A percentile compares a stretch with the other conserved stretches of the same genome.
These are phyloP conservation scores for Auriscalpium microsporum DNA, from an alignment of 768 basidiomycete species.

Conservation along the genomic window DNA sequence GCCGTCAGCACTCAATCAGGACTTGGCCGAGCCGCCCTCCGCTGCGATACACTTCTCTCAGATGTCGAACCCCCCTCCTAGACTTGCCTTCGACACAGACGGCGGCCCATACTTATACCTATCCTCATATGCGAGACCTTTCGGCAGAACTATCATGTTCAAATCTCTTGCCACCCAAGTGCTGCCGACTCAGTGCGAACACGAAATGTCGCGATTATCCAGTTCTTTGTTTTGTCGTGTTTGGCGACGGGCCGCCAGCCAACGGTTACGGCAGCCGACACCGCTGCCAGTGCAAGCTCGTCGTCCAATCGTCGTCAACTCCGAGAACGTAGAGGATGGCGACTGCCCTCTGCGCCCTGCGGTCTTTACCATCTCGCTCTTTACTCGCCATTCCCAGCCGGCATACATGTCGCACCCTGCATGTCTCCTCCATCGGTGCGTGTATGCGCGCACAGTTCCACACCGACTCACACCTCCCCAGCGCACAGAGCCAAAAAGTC, in stretches of 20 bases:
- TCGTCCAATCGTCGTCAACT: not conserved
- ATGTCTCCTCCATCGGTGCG: not conserved
- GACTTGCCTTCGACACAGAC: too few relatives aligned
- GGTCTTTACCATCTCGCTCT: not conserved
- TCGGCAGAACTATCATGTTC: too few relatives aligned
- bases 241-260: not conserved
- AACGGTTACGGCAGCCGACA: not conserved
- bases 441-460: not conserved
- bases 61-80: too few relatives aligned
- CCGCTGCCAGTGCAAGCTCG: not conserved
- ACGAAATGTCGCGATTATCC: too few relatives aligned
- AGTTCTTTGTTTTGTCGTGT: not conserved
- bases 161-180: too few relatives aligned
- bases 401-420: not conserved
- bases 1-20: too few relatives aligned
- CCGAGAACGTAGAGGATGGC: not conserved
- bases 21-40: too few relatives aligned
- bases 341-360: not conserved
- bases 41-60: too few relatives aligned
- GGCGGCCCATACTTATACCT: too few relatives aligned
- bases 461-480: not conserved
- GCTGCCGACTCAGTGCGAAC: too few relatives aligned
- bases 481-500: not conserved
- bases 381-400: not conserved
- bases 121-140: too few relatives aligned